Base-by-base conservation (phyloP, 352 stramenopile genomes). In the Sclerospora graminicola region DNA sequence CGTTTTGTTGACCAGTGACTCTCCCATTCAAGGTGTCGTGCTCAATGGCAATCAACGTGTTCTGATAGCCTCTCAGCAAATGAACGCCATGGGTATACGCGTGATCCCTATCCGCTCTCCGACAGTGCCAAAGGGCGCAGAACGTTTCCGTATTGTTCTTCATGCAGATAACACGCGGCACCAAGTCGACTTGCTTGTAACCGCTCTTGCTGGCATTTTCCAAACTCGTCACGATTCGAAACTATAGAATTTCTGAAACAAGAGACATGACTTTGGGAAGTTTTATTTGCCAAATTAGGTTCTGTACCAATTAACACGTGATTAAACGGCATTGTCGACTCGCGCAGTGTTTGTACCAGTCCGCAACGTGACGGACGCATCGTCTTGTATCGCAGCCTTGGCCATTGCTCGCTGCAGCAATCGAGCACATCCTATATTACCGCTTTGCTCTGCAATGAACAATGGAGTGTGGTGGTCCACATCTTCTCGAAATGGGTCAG, bases 111-210 rank as follows among this genome's bases (percentile, higher is more conserved):
- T 99, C 57, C 86, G 95, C 13, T 89, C 86, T 21, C 95, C 95
- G 8, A 98, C 94, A 1, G 95, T 99, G 1, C 71, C 92, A 13
- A 88, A 84, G 41, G 94, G 93, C 33, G 66, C 82, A 24, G 95
- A 99, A 63, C 77, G 95, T 23, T 86, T 98, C 54, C 84, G 95
- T 28, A 92, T 99, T 27, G 92, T 98, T 48, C 66, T 98, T 21
- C 95, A 98, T 73, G 67, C 85, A 7, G 71, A 97, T 68, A 98
- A 99, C 65, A 89, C 76, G 1, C 53, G 74, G 4, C 48, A 66
- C 5, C 69, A 99, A 64, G 70, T 98, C 14, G 63, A 88, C 34
- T 31, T 34, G 27, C 62, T 94, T n/a, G 63, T 84, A 29, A 32
- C 32, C 15, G 72, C 69, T 36, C 58, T 84, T 8, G 64, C 59